Percentiles rank a stretch among this genome's conserved stretches.
Conservation (phyloP, 352 stramenopile genomes). For the Globisporangium cystogenes region DNA sequence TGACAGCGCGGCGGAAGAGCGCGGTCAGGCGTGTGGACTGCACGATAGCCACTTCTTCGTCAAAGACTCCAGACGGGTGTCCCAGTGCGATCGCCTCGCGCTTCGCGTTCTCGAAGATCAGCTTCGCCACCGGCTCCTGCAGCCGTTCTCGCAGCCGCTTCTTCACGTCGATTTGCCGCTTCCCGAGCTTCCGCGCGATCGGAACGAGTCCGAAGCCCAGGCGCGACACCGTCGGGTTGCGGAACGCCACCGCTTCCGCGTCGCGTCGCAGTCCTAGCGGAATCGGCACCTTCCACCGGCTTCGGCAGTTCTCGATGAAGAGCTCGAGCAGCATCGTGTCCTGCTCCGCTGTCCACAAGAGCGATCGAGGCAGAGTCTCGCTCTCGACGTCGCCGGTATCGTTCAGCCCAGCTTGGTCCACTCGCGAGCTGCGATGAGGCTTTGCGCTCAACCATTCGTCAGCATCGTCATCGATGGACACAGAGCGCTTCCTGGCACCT, state of each 20-base stretch:
- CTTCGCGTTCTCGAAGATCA: constrained; percentile 55
- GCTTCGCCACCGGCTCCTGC: constrained; percentile 47
- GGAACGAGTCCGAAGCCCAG: constrained; percentile 55
- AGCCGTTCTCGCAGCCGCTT: constrained; percentile 70
- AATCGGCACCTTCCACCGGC: constrained; percentile 52
- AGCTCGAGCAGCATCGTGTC: constrained; percentile 55
- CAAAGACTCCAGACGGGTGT: constrained; percentile 47
- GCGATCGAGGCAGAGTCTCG: not conserved
- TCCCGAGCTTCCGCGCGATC: constrained; percentile 56
- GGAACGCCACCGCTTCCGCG: constrained; percentile 52
- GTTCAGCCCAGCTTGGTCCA: not conserved
- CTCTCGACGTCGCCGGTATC: not conserved
- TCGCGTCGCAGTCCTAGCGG: constrained; percentile 55
- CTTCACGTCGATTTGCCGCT: constrained; percentile 75
- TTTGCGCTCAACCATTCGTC: constrained; percentile 10
- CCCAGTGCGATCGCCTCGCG: constrained; percentile 30
- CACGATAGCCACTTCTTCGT: constrained; percentile 63
- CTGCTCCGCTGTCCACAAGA: constrained; percentile 43
- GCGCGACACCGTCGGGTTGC: constrained; percentile 50
- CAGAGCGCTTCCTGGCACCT: constrained; percentile 3
- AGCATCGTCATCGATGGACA: constrained; percentile 6
- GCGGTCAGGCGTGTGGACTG: constrained; percentile 51
- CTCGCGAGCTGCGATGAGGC: constrained; percentile 4
- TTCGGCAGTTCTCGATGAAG: constrained; percentile 66
- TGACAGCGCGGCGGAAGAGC: constrained; percentile 70